phyloP scores from a whole-genome alignment of 1,139 yeast genomes.

The Diutina mesorugosa region DNA sequence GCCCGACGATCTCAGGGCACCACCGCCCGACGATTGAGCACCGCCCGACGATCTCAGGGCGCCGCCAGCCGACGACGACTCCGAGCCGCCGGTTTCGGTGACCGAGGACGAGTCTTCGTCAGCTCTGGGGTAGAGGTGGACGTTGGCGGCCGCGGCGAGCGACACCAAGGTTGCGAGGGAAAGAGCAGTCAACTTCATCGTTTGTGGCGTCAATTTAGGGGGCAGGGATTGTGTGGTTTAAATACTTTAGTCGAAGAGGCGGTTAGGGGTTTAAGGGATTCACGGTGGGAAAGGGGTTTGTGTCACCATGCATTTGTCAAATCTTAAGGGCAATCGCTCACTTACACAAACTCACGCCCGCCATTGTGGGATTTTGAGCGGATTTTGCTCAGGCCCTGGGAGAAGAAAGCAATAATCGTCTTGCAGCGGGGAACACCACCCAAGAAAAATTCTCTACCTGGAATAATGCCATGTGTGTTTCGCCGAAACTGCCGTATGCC shows the following conservation, averaged over 20 bases:
- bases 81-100: background rate
- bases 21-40: too few relatives aligned
- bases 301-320: background rate
- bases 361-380: too few relatives aligned
- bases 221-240: background rate
- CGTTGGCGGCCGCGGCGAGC: background rate
- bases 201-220: background rate
- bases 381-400: too few relatives aligned
- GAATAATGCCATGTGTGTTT: too few relatives aligned
- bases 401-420: too few relatives aligned
- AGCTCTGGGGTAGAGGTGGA: background rate
- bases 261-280: background rate
- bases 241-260: background rate
- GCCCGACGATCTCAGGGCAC: background rate
- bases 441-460: too few relatives aligned
- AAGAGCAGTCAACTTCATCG: background rate
- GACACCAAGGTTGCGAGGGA: background rate
- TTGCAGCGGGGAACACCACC: too few relatives aligned
- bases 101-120: background rate
- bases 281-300: background rate
- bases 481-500: too few relatives aligned
- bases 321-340: background rate
- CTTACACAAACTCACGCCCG: background rate
- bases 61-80: background rate
- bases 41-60: too few relatives aligned